Percentiles rank a stretch among this genome's conserved stretches.
Evolutionary conservation across 306 rosid species (phyloP).

Genomic region (Albizia julibrissin): DNA sequence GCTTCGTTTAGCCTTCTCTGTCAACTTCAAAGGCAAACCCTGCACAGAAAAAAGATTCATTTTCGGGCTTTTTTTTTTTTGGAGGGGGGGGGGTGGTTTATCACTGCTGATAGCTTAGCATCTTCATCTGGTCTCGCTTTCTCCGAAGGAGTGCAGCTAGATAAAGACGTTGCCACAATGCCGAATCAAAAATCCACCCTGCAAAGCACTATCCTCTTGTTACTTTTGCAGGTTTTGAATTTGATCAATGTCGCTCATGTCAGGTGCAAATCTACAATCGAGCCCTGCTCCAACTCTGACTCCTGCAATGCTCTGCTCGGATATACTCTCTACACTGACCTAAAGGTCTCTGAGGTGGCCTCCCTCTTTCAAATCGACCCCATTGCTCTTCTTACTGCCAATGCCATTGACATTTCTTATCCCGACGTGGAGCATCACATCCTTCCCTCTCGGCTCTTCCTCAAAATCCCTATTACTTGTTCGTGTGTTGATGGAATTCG

Average conservation of each 20-base stretch:
- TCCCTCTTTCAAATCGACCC: constrained; percentile 77
- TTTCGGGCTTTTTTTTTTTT: not conserved
- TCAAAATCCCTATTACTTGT: constrained; percentile 66
- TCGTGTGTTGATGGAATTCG: constrained; percentile 85
- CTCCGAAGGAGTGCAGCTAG: constrained; percentile 1
- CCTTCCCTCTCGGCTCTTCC: constrained; percentile 70
- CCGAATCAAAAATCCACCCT: constrained; percentile 27
- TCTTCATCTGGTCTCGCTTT: not conserved
- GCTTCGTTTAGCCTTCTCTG: constrained; percentile 2
- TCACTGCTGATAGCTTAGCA: not conserved
- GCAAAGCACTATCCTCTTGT: constrained; percentile 16
- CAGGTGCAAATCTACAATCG: constrained; percentile 70
- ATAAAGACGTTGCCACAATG: constrained; percentile 34
- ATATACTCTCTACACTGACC: constrained; percentile 80
- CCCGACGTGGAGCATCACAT: constrained; percentile 81
- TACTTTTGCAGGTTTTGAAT: constrained; percentile 25
- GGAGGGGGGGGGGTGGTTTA: no score
- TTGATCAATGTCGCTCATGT: constrained; percentile 46
- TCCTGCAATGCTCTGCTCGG: constrained; percentile 74
- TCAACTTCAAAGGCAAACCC: not conserved
- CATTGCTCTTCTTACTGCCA: constrained; percentile 67
- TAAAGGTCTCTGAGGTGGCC: constrained; percentile 77
- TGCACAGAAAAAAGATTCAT: not conserved
- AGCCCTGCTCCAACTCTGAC: constrained; percentile 69
- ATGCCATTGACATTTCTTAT: constrained; percentile 73